Evolutionary conservation across 805 yeast genomes (phyloP).

Genomic region (Hanseniaspora lachancei): DNA sequence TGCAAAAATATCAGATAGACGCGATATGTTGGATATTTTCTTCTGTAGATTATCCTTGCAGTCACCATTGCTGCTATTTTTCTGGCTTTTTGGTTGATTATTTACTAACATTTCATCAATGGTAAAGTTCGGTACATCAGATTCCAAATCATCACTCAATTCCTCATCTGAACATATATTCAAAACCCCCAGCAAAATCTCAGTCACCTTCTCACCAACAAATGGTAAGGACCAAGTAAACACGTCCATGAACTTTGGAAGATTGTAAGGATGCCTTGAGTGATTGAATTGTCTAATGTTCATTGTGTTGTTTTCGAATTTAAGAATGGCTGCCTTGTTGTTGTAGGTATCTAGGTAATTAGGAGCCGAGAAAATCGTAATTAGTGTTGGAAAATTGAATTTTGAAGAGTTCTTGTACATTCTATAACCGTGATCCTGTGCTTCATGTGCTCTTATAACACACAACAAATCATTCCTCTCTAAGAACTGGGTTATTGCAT

Average conservation of each 20-base stretch:
- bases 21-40: slow-evolving; percentile 90
- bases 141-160: slow-evolving; percentile 33
- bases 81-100: slow-evolving; percentile 17
- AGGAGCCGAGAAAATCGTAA: slow-evolving; percentile 91
- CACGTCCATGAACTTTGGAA: slow-evolving; percentile 94
- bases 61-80: slow-evolving; percentile 12
- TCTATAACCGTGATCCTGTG: slow-evolving; percentile 93
- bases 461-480: slow-evolving; percentile 65
- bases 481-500: slow-evolving; percentile 67
- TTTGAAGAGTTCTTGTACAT: slow-evolving; percentile 78
- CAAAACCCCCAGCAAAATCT: slow-evolving; percentile 76
- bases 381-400: slow-evolving; percentile 77
- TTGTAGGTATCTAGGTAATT: slow-evolving; percentile 85
- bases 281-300: slow-evolving; percentile 88
- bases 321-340: slow-evolving; percentile 88
- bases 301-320: slow-evolving; percentile 84
- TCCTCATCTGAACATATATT: slow-evolving; percentile 95
- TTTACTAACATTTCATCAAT: slow-evolving; percentile 13
- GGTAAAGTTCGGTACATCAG: slow-evolving; percentile 5
- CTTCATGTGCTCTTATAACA: slow-evolving; percentile 92
- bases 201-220: slow-evolving; percentile 92
- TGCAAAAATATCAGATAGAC: slow-evolving; percentile 83
- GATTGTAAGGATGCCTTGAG: slow-evolving; percentile 92
- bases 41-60: slow-evolving; percentile 42
- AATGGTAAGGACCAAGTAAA: slow-evolving; percentile 96